A percentile compares a stretch with the other conserved stretches of the same genome.
phyloP scores from a whole-genome alignment of 2,329 filamentous ascomycete species.

The Diaporthe ilicicola region DNA sequence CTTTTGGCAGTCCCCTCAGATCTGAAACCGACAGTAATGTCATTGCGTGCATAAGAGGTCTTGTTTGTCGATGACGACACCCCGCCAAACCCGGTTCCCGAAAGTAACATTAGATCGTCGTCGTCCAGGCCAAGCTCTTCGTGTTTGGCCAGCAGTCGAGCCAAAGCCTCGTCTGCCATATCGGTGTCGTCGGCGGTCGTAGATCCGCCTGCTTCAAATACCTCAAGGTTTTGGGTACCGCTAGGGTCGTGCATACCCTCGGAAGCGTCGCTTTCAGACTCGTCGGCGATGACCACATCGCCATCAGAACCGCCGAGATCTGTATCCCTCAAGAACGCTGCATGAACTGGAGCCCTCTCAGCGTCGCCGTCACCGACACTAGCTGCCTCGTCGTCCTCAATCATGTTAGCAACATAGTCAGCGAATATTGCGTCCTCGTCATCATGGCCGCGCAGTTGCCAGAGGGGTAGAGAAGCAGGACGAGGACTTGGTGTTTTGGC shows the following conservation, averaged over 20 bases:
- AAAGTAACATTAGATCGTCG: constrained; percentile 66
- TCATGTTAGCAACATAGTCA: constrained; percentile 77
- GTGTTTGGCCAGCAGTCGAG: constrained; percentile 67
- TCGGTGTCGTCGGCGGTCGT: constrained; percentile 51
- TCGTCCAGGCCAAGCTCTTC: constrained; percentile 69
- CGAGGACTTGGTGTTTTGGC: neutral
- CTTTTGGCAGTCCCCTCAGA: neutral
- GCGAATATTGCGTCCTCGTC: constrained; percentile 64
- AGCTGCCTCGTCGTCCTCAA: constrained; percentile 47
- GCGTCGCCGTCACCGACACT: constrained; percentile 40
- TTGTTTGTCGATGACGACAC: constrained; percentile 21
- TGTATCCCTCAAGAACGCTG: constrained; percentile 43
- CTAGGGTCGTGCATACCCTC: constrained; percentile 42
- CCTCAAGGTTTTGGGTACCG: constrained; percentile 43
- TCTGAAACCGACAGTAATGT: neutral
- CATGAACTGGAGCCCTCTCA: constrained; percentile 36
- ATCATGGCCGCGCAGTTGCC: constrained; percentile 35
- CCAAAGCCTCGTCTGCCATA: constrained; percentile 68
- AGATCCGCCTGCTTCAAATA: constrained; percentile 37
- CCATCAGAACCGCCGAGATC: constrained; percentile 55
- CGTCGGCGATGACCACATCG: constrained; percentile 48
- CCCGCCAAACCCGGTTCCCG: constrained; percentile 40
- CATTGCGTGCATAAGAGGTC: neutral
- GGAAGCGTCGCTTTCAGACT: constrained; percentile 52
- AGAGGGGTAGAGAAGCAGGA: constrained; percentile 16